Evolutionary conservation across 768 basidiomycete species (phyloP), one percentile per base, ranked within the genome.

Genomic region (Lentinus tigrinus): DNA sequence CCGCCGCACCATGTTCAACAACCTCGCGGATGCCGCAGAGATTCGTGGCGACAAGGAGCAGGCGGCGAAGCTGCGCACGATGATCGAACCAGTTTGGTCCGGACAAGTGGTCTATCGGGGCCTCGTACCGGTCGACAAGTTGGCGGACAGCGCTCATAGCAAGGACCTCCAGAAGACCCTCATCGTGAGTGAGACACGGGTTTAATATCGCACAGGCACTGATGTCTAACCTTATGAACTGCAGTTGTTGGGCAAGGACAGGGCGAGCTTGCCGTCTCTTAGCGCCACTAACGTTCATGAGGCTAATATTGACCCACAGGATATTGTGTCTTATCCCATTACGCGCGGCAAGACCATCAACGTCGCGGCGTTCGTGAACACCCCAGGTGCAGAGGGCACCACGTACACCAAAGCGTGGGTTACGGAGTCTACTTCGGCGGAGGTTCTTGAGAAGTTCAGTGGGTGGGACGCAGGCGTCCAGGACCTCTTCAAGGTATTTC

Each of bases 71-170:
- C 24, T 63, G 24, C 31, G 51, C n/a, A 54, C 65, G 11, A 58
- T 61, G 13, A 47, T 63, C 0, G 58, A 73, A 8, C 74, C 79
- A 6, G 63, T 63, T 0, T 81, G 76, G 70, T 79, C 73, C 1
- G 81, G 82, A 9, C 72, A 71, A 4, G 56, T 68, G 4, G 70
- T 72, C 0, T 81, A 81, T 56, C 71, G 80, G 5, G 66, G 56
- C 5, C 61, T 80, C 26, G 63, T 80, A 31, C 31, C 31, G 7
- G 31, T 31, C 11, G 31, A 31, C 31, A 31, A 31, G 11, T 11
- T 31, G 31, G 31, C 6, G 11, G 31, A 11, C 6, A 31, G 31
- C 31, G 31, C 31, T 31, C 11, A n/a, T n/a, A n/a, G 6, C 31
- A 31, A 6, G 11, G 31, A 31, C 64, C 69, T 28, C 24, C 36